These are phyloP conservation scores for Amoeboaphelidium occidentale DNA, from an alignment of 371 early-diverging fungal genomes.

Conservation along the genomic window DNA sequence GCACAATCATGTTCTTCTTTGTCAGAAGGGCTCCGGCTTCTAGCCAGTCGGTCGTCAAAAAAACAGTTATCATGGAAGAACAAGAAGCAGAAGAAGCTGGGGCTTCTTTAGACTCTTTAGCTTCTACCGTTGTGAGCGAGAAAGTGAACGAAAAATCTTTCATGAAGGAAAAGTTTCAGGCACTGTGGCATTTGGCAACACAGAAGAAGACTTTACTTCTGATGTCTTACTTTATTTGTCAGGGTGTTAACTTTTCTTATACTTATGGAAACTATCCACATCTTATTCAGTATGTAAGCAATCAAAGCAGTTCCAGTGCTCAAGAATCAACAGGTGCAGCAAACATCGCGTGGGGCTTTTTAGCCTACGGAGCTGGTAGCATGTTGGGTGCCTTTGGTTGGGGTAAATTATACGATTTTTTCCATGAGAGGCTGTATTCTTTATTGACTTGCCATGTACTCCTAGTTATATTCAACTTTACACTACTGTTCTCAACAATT, in stretches of 20 bases:
- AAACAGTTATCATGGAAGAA: background rate
- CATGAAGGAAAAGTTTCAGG: background rate
- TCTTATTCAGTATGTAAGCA: background rate
- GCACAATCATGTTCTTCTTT: background rate
- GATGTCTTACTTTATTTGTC: background rate
- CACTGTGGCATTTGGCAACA: background rate
- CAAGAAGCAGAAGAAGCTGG: background rate
- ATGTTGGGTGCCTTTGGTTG: background rate
- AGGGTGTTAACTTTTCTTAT: background rate
- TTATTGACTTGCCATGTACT: background rate
- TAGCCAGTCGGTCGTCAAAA: no score
- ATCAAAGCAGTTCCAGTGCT: background rate
- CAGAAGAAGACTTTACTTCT: background rate
- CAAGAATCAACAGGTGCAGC: background rate
- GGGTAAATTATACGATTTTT: background rate
- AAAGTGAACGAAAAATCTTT: background rate
- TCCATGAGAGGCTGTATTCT: background rate
- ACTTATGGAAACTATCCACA: background rate
- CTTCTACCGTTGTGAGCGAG: background rate
- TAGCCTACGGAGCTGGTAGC: background rate
- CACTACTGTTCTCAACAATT: background rate
- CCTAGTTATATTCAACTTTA: background rate
- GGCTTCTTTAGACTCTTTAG: background rate
- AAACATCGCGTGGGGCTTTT: background rate
- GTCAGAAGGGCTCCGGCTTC: background rate